These are phyloP conservation scores for Ophiosphaerella korrae DNA, from an alignment of 2,329 filamentous ascomycete genomes.

Conservation along the genomic window DNA sequence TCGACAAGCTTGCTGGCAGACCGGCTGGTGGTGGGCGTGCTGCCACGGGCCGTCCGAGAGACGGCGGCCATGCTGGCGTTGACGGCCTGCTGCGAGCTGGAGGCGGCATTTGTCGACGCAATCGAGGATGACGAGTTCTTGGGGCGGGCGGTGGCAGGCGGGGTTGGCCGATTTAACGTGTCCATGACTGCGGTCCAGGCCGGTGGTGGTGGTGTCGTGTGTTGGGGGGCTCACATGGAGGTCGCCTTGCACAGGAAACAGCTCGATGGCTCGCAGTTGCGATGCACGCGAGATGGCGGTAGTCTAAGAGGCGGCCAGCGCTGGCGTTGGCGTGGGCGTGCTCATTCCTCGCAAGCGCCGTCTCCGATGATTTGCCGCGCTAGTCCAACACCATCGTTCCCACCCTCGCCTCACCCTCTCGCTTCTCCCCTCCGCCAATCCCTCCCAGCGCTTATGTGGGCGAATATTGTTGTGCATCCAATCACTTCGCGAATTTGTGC, in stretches of 20 bases:
- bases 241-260: constrained; percentile 17
- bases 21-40: constrained; percentile 34
- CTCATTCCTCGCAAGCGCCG: constrained; percentile 13
- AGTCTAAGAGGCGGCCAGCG: constrained; percentile 9
- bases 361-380: constrained; percentile 17
- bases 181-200: constrained; percentile 34
- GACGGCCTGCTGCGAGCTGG: constrained; percentile 23
- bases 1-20: constrained; percentile 37
- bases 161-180: constrained; percentile 37
- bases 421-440: constrained; percentile 1
- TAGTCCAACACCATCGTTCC: constrained; percentile 3
- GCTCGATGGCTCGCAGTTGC: constrained; percentile 21
- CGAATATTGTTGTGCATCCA: background rate
- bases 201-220: constrained; percentile 11
- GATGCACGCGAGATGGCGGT: constrained; percentile 8
- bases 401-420: background rate
- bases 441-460: constrained; percentile 7
- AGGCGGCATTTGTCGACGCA: constrained; percentile 24
- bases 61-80: constrained; percentile 30
- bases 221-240: constrained; percentile 25
- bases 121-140: constrained; percentile 26
- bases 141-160: constrained; percentile 35
- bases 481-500: background rate
- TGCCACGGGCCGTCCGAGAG: constrained; percentile 29
- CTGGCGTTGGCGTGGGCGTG: constrained; percentile 2